Base-by-base conservation (phyloP, 345 rosid genomes). In the Pelargonium nanum region DNA sequence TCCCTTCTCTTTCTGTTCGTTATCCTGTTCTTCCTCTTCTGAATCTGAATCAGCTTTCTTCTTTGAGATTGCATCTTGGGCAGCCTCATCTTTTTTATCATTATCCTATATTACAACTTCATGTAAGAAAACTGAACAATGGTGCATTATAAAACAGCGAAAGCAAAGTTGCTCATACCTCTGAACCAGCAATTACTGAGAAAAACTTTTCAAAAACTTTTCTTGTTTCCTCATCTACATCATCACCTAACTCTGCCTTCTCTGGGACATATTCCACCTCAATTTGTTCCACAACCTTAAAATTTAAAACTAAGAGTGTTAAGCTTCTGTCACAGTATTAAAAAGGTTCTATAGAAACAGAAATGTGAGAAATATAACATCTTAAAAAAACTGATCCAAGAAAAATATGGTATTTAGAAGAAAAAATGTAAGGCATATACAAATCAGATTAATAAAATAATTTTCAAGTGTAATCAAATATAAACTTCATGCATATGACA, bases 221-320 rank as follows among this genome's bases (percentile, higher is more conserved):
- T 67, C 76, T 85, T 71, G 85, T 85, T 45, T 93, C 99, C 44
- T 94, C 96, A 65, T 81, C 80, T 59, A 94, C 64, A 1, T 85
- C 89, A 68, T 81, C 99, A 19, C 79, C 96, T 61, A 94, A 72
- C 73, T 84, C 96, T 4, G 91, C 80, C 68, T 85, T 81, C 60
- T 94, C 99, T 0, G 95, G 96, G 15, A 90, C 84, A 75, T 94
- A 94, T 78, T 94, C 99, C 45, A 94, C 68, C 50, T 74, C 82
- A 58, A 94, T 82, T 68, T 87, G 76, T 71, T 88, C 96, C 53
- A 60, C 26, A 8, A 60, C 72, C 99, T 90, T 78, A n/a, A 23
- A 61, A 15, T 25, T 40, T 19, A 56, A 20, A 23, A 25, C 34
- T 12, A 17, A 17, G 10, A 56, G 32, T 22, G 20, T n/a, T 19